Percentiles rank a stretch among this genome's conserved stretches.
Evolutionary conservation across 192 early-diverging fungal species (phyloP).

Genomic region (Phlyctochytrium bullatum): DNA sequence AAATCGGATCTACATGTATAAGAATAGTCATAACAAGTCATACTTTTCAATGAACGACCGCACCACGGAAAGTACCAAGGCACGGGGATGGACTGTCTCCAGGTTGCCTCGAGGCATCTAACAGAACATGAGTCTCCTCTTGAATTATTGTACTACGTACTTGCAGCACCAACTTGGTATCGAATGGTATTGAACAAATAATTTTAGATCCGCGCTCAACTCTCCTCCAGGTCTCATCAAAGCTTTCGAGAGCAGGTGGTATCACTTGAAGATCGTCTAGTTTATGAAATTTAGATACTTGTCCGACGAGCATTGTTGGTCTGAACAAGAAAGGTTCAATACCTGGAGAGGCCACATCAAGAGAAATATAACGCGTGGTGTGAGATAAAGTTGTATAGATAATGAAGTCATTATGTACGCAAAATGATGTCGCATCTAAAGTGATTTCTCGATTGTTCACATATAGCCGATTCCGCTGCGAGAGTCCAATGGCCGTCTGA

Average conservation of each 20-base stretch:
- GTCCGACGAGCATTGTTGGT: too few relatives aligned
- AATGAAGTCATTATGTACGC: conserved; percentile 75
- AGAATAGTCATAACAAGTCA: too few relatives aligned
- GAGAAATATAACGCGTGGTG: conserved; percentile 68
- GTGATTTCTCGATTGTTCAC: conserved; percentile 68
- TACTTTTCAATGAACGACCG: conserved; percentile 7
- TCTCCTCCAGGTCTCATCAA: conserved; percentile 45
- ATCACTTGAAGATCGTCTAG: too few relatives aligned
- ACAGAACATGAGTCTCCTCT: conserved; percentile 25
- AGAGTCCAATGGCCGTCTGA: conserved; percentile 68
- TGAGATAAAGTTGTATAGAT: conserved; percentile 85
- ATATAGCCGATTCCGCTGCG: conserved; percentile 80
- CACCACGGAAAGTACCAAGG: conserved; percentile 70
- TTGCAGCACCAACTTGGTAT: conserved; percentile 70
- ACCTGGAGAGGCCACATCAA: conserved; percentile 15
- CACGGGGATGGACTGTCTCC: conserved; percentile 89
- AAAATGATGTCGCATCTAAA: conserved; percentile 82
- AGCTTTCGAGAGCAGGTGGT: not conserved
- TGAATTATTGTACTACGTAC: conserved; percentile 26
- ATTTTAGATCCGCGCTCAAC: conserved; percentile 93
- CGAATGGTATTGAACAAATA: conserved; percentile 69
- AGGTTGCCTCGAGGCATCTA: conserved; percentile 97
- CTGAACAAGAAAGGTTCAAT: conserved; percentile 1
- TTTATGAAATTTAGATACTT: too few relatives aligned
- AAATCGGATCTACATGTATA: conserved; percentile 65